phyloP scores from a whole-genome alignment of 768 basidiomycete species.

The Saitozyma podzolica region DNA sequence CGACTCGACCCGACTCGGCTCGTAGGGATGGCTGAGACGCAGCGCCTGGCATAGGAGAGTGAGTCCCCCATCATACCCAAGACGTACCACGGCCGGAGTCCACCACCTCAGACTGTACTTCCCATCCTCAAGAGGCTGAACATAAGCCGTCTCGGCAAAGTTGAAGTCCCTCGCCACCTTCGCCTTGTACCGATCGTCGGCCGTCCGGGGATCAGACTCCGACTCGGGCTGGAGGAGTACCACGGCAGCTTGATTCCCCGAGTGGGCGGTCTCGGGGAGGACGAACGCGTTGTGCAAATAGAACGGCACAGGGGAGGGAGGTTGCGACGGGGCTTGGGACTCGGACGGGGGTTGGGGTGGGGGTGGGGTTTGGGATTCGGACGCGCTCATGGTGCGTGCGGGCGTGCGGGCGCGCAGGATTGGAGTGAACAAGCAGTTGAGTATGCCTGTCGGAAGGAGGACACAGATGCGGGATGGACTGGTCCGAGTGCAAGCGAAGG shows the following conservation, averaged over 20 bases:
- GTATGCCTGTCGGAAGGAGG: too few species aligned
- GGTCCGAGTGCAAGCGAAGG: too few species aligned
- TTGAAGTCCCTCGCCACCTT: conserved; percentile 28
- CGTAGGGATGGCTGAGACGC: too few species aligned
- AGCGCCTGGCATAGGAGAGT: too few species aligned
- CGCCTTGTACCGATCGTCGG: conserved; percentile 22
- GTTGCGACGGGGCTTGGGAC: neutral
- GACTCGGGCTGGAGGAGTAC: conserved; percentile 17
- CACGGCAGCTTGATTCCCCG: conserved; percentile 37
- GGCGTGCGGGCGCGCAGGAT: too few species aligned
- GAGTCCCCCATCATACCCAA: too few species aligned
- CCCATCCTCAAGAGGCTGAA: conserved; percentile 13
- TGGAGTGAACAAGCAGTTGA: too few species aligned
- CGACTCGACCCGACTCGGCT: too few species aligned
- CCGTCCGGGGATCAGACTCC: neutral
- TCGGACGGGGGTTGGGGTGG: too few species aligned
- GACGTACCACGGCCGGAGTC: conserved; percentile 16
- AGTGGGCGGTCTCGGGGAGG: conserved; percentile 12
- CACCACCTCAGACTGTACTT: conserved; percentile 36
- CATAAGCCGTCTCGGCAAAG: conserved; percentile 35
- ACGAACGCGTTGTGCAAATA: conserved; percentile 38
- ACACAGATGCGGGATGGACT: too few species aligned
- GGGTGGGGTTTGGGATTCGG: too few species aligned
- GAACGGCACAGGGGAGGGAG: conserved; percentile 16
- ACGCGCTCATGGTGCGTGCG: too few species aligned